phyloP scores from a whole-genome alignment of 805 yeast genomes.

The Grigorovia transvaalensis region DNA sequence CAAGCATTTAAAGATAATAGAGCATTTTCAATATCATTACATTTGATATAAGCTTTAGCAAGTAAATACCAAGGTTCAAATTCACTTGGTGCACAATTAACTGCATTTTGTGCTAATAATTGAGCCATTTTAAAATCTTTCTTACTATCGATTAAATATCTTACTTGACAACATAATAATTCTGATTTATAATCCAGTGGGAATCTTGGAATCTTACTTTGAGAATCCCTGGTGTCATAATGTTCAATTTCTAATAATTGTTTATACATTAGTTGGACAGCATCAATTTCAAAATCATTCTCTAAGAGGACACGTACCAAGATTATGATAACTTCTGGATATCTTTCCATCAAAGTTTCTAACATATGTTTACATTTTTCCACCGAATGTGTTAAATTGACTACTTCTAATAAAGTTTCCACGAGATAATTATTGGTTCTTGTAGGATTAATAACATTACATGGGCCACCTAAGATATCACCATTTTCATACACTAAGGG shows the following conservation, averaged over 20 bases:
- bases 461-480: conserved; percentile 25
- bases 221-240: conserved; percentile 1
- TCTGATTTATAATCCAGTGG: conserved; percentile 23
- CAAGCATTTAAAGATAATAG: conserved; percentile 65
- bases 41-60: conserved; percentile 50
- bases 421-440: conserved; percentile 27
- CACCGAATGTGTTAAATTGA: conserved; percentile 21
- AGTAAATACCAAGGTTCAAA: conserved; percentile 65
- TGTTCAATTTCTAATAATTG: conserved; percentile 17
- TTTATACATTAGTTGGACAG: conserved; percentile 22
- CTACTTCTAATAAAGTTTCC: conserved; percentile 25
- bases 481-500: conserved; percentile 27
- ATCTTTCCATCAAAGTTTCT: conserved; percentile 12
- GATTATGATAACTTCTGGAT: conserved; percentile 23
- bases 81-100: conserved; percentile 63
- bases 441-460: conserved; percentile 21
- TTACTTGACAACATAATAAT: conserved; percentile 23
- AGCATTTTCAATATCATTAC: conserved; percentile 62
- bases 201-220: conserved; percentile 2
- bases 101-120: conserved; percentile 28
- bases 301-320: conserved; percentile 25
- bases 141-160: conserved; percentile 19
- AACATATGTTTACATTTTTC: conserved; percentile 20
- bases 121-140: conserved; percentile 21
- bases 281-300: conserved; percentile 30